Conservation (phyloP, 2,329 filamentous ascomycete genomes). For the Colletotrichum liaoningense region DNA sequence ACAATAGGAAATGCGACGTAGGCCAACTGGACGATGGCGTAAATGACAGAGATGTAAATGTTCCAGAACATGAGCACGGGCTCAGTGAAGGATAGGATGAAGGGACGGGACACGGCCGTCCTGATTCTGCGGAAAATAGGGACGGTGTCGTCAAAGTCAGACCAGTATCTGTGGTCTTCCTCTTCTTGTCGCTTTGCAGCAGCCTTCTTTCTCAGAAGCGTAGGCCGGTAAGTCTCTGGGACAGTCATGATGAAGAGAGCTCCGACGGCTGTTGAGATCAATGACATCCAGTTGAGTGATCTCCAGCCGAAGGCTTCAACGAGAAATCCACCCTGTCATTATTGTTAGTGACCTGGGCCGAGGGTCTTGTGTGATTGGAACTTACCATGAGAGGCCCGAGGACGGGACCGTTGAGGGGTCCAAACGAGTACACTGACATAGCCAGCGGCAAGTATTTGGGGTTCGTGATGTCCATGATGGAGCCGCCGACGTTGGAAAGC, state of each 20-base stretch:
- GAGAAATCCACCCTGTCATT: slow-evolving; percentile 62
- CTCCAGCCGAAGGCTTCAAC: slow-evolving; percentile 70
- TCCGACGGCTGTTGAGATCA: slow-evolving; percentile 65
- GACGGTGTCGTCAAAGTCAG: slow-evolving; percentile 68
- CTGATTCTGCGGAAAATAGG: slow-evolving; percentile 64
- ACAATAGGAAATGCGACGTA: slow-evolving; percentile 75
- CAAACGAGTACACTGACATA: slow-evolving; percentile 71
- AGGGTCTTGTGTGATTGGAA: not conserved
- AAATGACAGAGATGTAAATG: slow-evolving; percentile 72
- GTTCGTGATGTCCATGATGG: slow-evolving; percentile 69
- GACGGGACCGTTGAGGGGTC: slow-evolving; percentile 69
- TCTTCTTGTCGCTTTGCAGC: slow-evolving; percentile 59
- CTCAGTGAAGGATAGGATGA: slow-evolving; percentile 70
- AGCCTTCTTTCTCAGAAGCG: slow-evolving; percentile 62
- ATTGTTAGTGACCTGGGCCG: not conserved
- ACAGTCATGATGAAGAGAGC: slow-evolving; percentile 60
- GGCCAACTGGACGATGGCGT: slow-evolving; percentile 73
- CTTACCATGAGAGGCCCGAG: slow-evolving; percentile 42
- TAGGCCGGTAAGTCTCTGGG: slow-evolving; percentile 67
- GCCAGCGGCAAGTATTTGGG: slow-evolving; percentile 72
- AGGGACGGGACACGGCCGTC: slow-evolving; percentile 68
- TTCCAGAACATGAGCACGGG: slow-evolving; percentile 66
- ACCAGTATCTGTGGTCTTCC: slow-evolving; percentile 63
- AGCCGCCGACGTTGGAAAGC: slow-evolving; percentile 72
- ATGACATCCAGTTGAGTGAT: slow-evolving; percentile 70